Percentiles rank a stretch among this genome's conserved stretches.
phyloP scores from a whole-genome alignment of 176 grass and related monocot genomes.

The Ampelocalamus luodianensis region DNA sequence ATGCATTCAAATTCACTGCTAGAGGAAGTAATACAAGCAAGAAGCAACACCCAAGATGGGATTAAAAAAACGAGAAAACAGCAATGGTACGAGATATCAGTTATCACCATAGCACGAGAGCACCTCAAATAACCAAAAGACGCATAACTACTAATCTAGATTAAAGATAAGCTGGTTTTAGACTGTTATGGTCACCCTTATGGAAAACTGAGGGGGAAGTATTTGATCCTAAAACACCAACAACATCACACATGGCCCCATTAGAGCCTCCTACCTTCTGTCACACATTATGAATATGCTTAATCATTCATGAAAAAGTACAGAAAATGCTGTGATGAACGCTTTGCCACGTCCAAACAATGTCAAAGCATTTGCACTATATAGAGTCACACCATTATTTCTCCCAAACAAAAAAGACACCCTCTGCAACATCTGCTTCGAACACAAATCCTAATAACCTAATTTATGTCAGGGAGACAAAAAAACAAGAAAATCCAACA shows the following conservation, averaged over 20 bases:
- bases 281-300: not conserved
- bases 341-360: not conserved
- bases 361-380: not conserved
- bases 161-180: not conserved
- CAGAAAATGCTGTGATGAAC: not conserved
- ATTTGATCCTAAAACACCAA: constrained; percentile 1
- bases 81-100: not conserved
- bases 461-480: not conserved
- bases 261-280: constrained; percentile 17
- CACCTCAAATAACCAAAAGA: not conserved
- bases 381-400: constrained; percentile 1
- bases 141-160: not conserved
- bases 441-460: not conserved
- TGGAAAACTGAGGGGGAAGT: not conserved
- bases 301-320: constrained; percentile 7
- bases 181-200: not conserved
- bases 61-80: not conserved
- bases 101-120: constrained; percentile 1
- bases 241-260: not conserved
- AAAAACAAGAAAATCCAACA: constrained; percentile 11
- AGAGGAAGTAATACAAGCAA: not conserved
- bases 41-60: constrained; percentile 8
- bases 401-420: not conserved
- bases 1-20: not conserved
- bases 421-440: not conserved